Percentiles rank a stretch among this genome's conserved stretches.
Conservation (phyloP, 2,329 filamentous ascomycete species). For the Xylaria polymorpha region DNA sequence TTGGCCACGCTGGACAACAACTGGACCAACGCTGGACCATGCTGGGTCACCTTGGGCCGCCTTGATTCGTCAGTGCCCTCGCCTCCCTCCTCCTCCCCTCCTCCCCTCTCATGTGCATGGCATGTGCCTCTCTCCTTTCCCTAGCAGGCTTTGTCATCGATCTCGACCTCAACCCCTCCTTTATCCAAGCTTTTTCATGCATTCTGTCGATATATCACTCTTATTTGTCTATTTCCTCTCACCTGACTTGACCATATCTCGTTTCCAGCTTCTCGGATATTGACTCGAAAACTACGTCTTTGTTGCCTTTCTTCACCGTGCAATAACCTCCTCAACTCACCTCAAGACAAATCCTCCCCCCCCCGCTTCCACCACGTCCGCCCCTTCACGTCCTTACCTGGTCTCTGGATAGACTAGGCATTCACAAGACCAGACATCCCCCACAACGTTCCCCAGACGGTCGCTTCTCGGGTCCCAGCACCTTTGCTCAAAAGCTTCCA, state of each 20-base stretch:
- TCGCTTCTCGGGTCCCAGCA: slow-evolving; percentile 38
- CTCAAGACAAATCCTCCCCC: not conserved
- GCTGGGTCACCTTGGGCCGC: not conserved
- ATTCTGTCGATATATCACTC: not conserved
- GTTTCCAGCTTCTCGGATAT: not conserved
- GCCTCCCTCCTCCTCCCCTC: slow-evolving; percentile 1
- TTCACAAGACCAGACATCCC: not conserved
- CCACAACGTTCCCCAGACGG: slow-evolving; percentile 33
- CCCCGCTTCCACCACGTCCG: not conserved
- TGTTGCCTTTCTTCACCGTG: not conserved
- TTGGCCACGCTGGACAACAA: not conserved
- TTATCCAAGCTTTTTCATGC: slow-evolving; percentile 3
- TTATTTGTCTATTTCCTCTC: not conserved
- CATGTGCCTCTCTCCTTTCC: not conserved
- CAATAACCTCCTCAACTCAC: not conserved
- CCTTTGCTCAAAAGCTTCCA: slow-evolving; percentile 31
- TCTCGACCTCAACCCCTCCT: slow-evolving; percentile 21
- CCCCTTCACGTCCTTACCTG: not conserved
- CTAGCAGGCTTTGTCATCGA: slow-evolving; percentile 14
- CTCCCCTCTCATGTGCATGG: no score
- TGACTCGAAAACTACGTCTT: not conserved
- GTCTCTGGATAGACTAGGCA: not conserved
- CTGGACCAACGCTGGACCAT: no score
- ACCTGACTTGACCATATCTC: not conserved
- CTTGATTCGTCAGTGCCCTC: slow-evolving; percentile 24